Evolutionary conservation across 768 basidiomycete genomes (phyloP).

Genomic region (Clavaria fumosa): DNA sequence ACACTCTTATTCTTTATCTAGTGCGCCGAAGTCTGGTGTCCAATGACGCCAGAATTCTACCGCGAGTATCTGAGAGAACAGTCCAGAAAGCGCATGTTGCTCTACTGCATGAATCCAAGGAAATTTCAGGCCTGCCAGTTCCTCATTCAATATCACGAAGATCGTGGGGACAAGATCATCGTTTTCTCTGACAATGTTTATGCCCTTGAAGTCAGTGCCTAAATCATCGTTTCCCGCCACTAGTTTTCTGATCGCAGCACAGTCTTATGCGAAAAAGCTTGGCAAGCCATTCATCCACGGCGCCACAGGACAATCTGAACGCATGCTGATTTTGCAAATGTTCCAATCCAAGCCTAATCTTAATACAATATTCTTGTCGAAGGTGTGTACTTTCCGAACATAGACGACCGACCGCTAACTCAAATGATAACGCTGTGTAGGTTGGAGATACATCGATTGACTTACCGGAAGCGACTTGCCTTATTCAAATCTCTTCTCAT

Average conservation of each 20-base stretch:
- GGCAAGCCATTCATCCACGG: conserved; percentile 95
- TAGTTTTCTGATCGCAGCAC: conserved; percentile 3
- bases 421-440: conserved; percentile 20
- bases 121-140: conserved; percentile 99
- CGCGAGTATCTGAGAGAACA: conserved; percentile 90
- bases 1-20: conserved; percentile 21
- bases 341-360: conserved; percentile 94
- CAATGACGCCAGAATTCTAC: conserved; percentile 99
- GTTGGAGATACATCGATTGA: conserved; percentile 99
- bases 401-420: conserved; percentile 6
- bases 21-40: conserved; percentile 99
- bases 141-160: conserved; percentile 95
- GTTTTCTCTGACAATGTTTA: conserved; percentile 99
- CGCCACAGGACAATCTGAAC: conserved; percentile 84
- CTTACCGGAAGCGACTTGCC: conserved; percentile 94
- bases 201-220: conserved; percentile 69
- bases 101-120: conserved; percentile 99
- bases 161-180: conserved; percentile 96
- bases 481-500: conserved; percentile 98
- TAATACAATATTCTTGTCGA: conserved; percentile 97
- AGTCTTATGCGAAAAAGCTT: conserved; percentile 90
- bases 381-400: conserved; percentile 31
- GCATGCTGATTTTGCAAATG: conserved; percentile 86
- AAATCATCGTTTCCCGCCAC: conserved; percentile 2
- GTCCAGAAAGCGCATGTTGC: conserved; percentile 83